Conservation (phyloP, 176 grass and related monocot species). For the Elymus sibiricus region DNA sequence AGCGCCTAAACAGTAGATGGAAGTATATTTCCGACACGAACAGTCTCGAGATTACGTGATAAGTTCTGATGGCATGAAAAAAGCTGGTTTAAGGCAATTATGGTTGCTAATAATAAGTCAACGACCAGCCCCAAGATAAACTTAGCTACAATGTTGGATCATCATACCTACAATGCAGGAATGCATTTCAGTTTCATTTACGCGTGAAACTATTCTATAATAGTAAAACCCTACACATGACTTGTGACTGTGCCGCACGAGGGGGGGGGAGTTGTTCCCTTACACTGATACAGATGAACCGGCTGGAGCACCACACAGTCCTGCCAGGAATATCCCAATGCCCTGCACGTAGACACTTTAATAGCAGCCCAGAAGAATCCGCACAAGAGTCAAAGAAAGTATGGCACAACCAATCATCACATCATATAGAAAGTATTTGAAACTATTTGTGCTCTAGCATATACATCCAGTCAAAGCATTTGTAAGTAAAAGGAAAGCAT, state of each 20-base stretch:
- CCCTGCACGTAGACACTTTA: slow-evolving; percentile 52
- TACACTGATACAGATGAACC: slow-evolving; percentile 94
- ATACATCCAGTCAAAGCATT: not conserved
- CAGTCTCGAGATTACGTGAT: not conserved
- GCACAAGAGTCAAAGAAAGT: not conserved
- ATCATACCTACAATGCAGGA: not conserved
- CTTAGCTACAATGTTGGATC: too few species aligned
- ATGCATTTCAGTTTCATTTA: not conserved
- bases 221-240: not conserved
- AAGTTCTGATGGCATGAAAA: not conserved
- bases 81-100: not conserved
- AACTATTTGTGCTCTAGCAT: slow-evolving; percentile 8
- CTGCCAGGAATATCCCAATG: slow-evolving; percentile 84
- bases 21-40: not conserved
- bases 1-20: not conserved
- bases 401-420: slow-evolving; percentile 1
- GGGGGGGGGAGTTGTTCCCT: slow-evolving; percentile 12
- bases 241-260: not conserved
- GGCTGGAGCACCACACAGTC: slow-evolving; percentile 70
- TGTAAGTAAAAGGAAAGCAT: slow-evolving; percentile 6
- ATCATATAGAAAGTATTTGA: not conserved
- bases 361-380: not conserved
- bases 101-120: not conserved
- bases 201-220: not conserved
- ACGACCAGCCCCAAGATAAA: not conserved